These are phyloP conservation scores for Leccinum pallidistipes DNA, from an alignment of 1,284 basidiomycete genomes.

Conservation along the genomic window DNA sequence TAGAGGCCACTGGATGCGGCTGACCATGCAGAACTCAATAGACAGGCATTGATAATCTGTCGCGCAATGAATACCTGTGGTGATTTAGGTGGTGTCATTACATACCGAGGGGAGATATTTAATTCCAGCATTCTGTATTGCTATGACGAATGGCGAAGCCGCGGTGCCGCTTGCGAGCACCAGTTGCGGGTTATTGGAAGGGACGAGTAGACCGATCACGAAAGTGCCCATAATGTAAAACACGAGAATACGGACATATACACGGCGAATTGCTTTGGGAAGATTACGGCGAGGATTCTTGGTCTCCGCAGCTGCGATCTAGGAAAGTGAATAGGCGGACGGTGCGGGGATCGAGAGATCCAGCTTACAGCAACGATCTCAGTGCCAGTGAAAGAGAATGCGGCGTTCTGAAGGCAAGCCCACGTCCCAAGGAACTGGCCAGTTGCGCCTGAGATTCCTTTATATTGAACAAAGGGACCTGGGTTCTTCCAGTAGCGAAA, in stretches of 20 bases:
- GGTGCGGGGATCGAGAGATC: background rate
- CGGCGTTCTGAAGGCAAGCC: constrained; percentile 56
- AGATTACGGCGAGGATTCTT: constrained; percentile 54
- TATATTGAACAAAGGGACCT: constrained; percentile 52
- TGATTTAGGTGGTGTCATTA: background rate
- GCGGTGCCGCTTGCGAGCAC: constrained; percentile 47
- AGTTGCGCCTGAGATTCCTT: constrained; percentile 45
- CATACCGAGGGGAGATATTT: constrained; percentile 53
- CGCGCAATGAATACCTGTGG: constrained; percentile 27
- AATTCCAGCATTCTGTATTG: constrained; percentile 62
- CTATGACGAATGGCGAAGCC: constrained; percentile 71
- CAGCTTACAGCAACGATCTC: constrained; percentile 73
- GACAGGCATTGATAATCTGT: constrained; percentile 84
- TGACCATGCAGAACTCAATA: constrained; percentile 85
- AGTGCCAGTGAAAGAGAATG: constrained; percentile 75
- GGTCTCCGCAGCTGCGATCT: constrained; percentile 68
- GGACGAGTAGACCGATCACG: constrained; percentile 66
- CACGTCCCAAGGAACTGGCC: constrained; percentile 58
- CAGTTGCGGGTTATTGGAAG: constrained; percentile 52
- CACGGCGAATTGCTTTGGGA: constrained; percentile 60
- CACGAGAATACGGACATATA: constrained; percentile 67
- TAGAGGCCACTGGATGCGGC: constrained; percentile 85
- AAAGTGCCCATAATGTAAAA: constrained; percentile 57
- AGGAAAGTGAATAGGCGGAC: constrained; percentile 10
- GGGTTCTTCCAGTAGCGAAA: constrained; percentile 57